Evolutionary conservation across 2,329 filamentous ascomycete species (phyloP).

Genomic region (Aspergillus fumigatus): DNA sequence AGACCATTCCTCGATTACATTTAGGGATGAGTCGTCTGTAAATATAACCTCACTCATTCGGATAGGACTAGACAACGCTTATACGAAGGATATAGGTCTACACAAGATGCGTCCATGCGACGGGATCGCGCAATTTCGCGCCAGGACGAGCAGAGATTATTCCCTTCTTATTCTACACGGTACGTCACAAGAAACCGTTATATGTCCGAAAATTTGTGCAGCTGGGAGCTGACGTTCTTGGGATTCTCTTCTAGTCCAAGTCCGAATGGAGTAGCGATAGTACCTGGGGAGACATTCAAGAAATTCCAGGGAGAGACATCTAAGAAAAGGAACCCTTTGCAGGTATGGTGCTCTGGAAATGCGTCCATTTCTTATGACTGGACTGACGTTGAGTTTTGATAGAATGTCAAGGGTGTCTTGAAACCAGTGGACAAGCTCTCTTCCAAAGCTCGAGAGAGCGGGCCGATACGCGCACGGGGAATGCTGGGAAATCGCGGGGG

Average conservation of each 20-base stretch:
- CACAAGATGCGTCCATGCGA: constrained; percentile 9
- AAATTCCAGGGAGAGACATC: constrained; percentile 20
- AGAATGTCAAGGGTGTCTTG: constrained; percentile 10
- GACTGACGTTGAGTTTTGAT: not conserved
- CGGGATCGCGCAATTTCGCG: constrained; percentile 6
- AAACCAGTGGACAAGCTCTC: constrained; percentile 24
- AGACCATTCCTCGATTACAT: constrained; percentile 12
- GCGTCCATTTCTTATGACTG: not conserved
- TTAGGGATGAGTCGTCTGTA: constrained; percentile 22
- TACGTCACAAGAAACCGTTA: constrained; percentile 7
- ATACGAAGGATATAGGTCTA: constrained; percentile 12
- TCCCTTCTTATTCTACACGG: constrained; percentile 11
- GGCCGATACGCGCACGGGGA: constrained; percentile 27
- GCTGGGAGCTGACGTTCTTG: not conserved
- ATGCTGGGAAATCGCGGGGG: constrained; percentile 4
- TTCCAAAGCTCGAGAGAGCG: constrained; percentile 24
- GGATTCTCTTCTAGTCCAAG: constrained; percentile 7
- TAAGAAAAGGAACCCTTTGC: constrained; percentile 14
- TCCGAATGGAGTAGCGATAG: constrained; percentile 23
- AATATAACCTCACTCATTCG: constrained; percentile 11
- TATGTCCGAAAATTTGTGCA: not conserved
- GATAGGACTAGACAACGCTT: constrained; percentile 4
- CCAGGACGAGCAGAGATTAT: constrained; percentile 21
- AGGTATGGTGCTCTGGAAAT: constrained; percentile 9
- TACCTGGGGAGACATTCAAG: constrained; percentile 21